Conservation (phyloP, 805 yeast genomes). For the Pichia sporocuriosa region DNA sequence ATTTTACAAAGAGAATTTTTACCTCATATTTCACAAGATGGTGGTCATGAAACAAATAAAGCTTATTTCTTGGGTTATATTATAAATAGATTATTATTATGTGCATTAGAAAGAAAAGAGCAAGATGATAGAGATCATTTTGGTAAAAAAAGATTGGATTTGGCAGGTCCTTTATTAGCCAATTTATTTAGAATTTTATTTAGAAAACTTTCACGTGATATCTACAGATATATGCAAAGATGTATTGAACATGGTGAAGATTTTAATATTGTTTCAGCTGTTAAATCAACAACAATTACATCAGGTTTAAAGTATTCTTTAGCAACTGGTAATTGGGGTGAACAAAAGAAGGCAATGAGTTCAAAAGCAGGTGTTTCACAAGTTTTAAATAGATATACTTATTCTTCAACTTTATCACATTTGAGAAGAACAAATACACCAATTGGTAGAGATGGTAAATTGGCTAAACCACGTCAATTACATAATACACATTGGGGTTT, state of each 20-base stretch:
- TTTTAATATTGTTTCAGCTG: constrained; percentile 93
- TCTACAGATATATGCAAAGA: constrained; percentile 96
- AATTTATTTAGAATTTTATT: constrained; percentile 90
- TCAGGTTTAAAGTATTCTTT: constrained; percentile 95
- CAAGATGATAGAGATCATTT: constrained; percentile 99
- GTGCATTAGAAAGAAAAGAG: constrained; percentile 96
- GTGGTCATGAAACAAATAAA: constrained; percentile 94
- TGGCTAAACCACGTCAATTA: constrained; percentile 97
- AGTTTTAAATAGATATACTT: constrained; percentile 95
- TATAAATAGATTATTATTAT: constrained; percentile 89
- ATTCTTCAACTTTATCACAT: constrained; percentile 97
- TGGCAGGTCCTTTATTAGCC: constrained; percentile 97
- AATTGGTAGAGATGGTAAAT: constrained; percentile 97
- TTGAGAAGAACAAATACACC: constrained; percentile 99
- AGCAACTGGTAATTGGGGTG: constrained; percentile 99
- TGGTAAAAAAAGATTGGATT: constrained; percentile 96
- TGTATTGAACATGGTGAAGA: constrained; percentile 98
- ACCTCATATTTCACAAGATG: constrained; percentile 96
- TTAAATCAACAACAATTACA: constrained; percentile 93
- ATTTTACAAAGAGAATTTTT: constrained; percentile 91
- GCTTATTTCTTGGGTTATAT: constrained; percentile 97
- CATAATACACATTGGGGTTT: constrained; percentile 99
- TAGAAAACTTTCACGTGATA: constrained; percentile 92
- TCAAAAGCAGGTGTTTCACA: constrained; percentile 99
- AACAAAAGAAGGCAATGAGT: constrained; percentile 98